A percentile compares a stretch with the other conserved stretches of the same genome.
Conservation (phyloP, 2,329 filamentous ascomycete species). For the Hymenoscyphus infarciens region DNA sequence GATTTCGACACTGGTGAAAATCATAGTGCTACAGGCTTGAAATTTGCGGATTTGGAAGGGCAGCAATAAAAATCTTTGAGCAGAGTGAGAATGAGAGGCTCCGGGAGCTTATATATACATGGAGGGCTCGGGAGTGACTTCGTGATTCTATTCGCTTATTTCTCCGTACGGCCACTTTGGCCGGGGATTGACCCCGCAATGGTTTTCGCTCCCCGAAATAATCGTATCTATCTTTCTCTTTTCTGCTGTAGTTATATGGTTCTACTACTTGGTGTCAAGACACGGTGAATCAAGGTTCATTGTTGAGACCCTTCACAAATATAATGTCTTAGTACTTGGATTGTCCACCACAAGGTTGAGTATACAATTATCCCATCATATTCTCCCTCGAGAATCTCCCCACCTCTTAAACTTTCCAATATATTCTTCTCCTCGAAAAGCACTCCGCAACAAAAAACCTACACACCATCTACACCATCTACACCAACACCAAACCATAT, state of each 20-base stretch:
- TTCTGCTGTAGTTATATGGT: too few species aligned
- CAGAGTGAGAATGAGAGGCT: background rate
- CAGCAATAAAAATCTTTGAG: background rate
- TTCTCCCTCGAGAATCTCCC: background rate
- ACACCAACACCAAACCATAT: background rate
- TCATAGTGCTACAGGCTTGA: background rate
- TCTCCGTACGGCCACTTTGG: too few species aligned
- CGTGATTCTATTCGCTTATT: background rate
- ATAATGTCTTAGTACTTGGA: background rate
- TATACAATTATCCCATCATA: background rate
- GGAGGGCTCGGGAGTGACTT: background rate
- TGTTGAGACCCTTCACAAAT: too few species aligned
- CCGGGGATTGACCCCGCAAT: too few species aligned
- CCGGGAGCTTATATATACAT: background rate
- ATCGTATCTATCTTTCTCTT: too few species aligned
- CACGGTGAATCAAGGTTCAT: too few species aligned
- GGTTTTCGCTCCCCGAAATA: too few species aligned
- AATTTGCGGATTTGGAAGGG: background rate
- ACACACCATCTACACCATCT: too few species aligned
- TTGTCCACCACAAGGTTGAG: background rate
- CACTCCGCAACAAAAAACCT: too few species aligned
- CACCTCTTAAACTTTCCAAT: background rate
- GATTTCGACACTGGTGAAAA: constrained; percentile 3
- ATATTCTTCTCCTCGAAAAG: background rate
- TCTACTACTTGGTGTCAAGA: too few species aligned